phyloP scores from a whole-genome alignment of 139 green algal species.

The Chlorokybus atmophyticus region DNA sequence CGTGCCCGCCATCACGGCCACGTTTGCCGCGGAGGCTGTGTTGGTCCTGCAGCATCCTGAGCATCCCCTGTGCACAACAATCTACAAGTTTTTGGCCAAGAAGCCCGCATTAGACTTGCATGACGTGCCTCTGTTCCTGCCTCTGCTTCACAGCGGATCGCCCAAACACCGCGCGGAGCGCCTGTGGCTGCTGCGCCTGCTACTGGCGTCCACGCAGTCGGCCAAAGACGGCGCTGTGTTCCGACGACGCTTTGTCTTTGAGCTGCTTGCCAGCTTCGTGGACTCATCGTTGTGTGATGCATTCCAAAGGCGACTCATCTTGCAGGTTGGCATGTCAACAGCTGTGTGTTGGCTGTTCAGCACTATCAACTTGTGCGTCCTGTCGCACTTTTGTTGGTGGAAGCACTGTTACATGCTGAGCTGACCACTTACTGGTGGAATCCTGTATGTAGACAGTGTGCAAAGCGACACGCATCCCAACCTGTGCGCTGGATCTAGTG shows the following conservation, averaged over 20 bases:
- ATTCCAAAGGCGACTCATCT: constrained; percentile 1
- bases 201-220: constrained; percentile 32
- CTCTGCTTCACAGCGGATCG: constrained; percentile 1
- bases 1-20: constrained; percentile 36
- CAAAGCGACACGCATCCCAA: too few species aligned
- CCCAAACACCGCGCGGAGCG: constrained; percentile 26
- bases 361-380: too few species aligned
- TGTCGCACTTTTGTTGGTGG: too few species aligned
- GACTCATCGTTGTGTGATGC: constrained; percentile 9
- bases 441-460: too few species aligned
- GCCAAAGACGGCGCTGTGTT: constrained; percentile 23
- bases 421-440: too few species aligned
- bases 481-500: too few species aligned
- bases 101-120: constrained; percentile 27
- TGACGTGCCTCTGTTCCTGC: not conserved
- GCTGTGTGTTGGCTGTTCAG: too few species aligned
- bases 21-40: constrained; percentile 43
- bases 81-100: constrained; percentile 38
- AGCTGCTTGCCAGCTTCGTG: constrained; percentile 37
- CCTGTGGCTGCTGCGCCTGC: constrained; percentile 44
- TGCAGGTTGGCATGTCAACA: too few species aligned
- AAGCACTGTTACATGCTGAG: too few species aligned
- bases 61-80: constrained; percentile 21
- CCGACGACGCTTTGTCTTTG: constrained; percentile 17
- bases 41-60: constrained; percentile 30